Evolutionary conservation across 257 asterid species (phyloP).

Genomic region (Gentiana macrophylla): DNA sequence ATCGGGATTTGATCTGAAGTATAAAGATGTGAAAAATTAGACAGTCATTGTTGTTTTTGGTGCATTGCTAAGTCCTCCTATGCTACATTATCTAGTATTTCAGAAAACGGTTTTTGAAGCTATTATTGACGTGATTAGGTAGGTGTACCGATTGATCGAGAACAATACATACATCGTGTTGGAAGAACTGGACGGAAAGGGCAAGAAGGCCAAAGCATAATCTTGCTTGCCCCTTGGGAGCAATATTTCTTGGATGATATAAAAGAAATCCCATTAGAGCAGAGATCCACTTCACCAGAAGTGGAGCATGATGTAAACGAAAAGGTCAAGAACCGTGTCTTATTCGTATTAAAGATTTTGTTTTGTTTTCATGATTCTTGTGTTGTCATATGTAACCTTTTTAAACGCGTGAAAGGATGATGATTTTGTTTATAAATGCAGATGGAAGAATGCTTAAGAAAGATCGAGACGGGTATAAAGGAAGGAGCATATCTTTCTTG

Average conservation of each 20-base stretch:
- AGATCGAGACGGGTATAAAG: constrained; percentile 54
- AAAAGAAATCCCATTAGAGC: constrained; percentile 62
- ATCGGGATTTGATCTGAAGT: background rate
- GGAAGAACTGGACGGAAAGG: constrained; percentile 96
- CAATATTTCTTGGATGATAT: constrained; percentile 69
- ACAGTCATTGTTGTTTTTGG: background rate
- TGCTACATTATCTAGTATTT: background rate
- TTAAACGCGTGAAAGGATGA: background rate
- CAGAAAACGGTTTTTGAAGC: background rate
- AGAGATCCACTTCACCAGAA: constrained; percentile 29
- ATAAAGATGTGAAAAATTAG: background rate
- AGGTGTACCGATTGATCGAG: constrained; percentile 75
- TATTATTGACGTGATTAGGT: constrained; percentile 32
- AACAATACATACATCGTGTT: constrained; percentile 79
- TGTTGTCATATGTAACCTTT: background rate
- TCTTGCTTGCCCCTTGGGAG: constrained; percentile 91
- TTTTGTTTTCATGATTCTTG: background rate
- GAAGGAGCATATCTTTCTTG: constrained; percentile 89
- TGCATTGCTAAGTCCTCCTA: background rate
- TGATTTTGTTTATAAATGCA: constrained; percentile 16
- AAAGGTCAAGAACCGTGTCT: constrained; percentile 37
- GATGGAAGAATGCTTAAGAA: constrained; percentile 51
- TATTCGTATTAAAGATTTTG: background rate
- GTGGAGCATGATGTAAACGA: constrained; percentile 33
- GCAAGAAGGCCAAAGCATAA: constrained; percentile 68